These are phyloP conservation scores for Aspergillus ibericus DNA, from an alignment of 2,329 filamentous ascomycete genomes.

Conservation along the genomic window DNA sequence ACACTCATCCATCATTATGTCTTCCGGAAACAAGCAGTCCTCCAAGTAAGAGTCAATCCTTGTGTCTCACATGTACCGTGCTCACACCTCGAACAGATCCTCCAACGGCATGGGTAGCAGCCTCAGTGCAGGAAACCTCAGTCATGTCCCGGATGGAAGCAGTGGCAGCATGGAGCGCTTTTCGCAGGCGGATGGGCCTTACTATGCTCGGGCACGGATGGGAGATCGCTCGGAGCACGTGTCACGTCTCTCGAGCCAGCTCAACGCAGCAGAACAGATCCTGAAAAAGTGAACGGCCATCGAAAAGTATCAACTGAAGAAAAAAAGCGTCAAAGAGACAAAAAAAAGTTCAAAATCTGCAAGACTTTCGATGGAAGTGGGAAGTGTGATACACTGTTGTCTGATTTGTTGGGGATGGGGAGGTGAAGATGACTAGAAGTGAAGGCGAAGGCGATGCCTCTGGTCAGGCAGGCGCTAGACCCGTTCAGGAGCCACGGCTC, in stretches of 20 bases:
- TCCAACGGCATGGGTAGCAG: conserved; percentile 26
- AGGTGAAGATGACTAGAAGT: background rate
- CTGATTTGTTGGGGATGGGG: background rate
- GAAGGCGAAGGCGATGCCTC: background rate
- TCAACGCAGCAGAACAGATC: conserved; percentile 31
- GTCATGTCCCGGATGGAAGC: conserved; percentile 26
- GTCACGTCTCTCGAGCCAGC: conserved; percentile 31
- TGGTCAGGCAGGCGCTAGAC: background rate
- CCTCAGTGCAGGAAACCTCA: conserved; percentile 30
- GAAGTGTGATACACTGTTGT: background rate
- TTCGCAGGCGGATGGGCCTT: conserved; percentile 31
- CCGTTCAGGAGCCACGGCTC: background rate
- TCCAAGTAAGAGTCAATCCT: conserved; percentile 15
- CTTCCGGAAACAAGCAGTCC: conserved; percentile 15
- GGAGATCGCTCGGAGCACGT: conserved; percentile 31
- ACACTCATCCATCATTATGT: conserved; percentile 12
- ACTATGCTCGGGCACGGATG: conserved; percentile 34
- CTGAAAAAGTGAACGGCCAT: conserved; percentile 21
- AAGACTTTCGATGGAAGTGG: background rate
- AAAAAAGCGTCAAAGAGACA: background rate
- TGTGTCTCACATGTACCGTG: background rate
- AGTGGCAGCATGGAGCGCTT: conserved; percentile 29
- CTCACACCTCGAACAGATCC: conserved; percentile 13
- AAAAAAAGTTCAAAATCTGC: conserved; percentile 2
- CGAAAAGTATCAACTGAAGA: conserved; percentile 7